Percentiles rank a stretch among this genome's conserved stretches.
Conservation (phyloP, 495 filamentous ascomycete genomes). For the Talaromyces proteolyticus region DNA sequence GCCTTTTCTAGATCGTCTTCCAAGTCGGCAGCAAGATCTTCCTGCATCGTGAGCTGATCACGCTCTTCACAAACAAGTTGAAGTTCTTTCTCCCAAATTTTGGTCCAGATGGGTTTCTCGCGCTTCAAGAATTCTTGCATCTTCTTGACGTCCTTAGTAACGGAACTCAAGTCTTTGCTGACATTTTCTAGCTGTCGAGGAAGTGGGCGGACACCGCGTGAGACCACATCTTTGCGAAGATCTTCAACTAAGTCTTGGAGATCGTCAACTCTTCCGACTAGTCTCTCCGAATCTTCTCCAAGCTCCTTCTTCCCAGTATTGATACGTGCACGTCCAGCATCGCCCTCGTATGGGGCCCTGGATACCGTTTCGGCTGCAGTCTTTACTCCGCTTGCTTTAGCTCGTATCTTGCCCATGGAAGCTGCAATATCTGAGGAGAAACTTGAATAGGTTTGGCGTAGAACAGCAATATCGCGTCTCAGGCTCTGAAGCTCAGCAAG, state of each 20-base stretch:
- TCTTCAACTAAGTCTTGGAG: constrained; percentile 95
- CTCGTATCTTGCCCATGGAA: constrained; percentile 76
- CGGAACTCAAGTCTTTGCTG: constrained; percentile 74
- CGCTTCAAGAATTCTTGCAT: constrained; percentile 86
- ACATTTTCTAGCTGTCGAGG: constrained; percentile 88
- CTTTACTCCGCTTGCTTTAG: constrained; percentile 77
- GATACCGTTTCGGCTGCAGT: constrained; percentile 60
- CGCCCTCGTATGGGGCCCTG: constrained; percentile 57
- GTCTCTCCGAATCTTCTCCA: constrained; percentile 73
- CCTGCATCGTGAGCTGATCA: constrained; percentile 88
- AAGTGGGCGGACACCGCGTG: constrained; percentile 83
- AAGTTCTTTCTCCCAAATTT: constrained; percentile 97
- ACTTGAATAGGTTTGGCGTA: constrained; percentile 88
- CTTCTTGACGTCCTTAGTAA: constrained; percentile 85
- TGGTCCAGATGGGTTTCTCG: constrained; percentile 95
- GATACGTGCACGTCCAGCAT: constrained; percentile 77
- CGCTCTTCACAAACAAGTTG: constrained; percentile 91
- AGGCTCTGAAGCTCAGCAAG: constrained; percentile 72
- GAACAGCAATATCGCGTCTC: constrained; percentile 83
- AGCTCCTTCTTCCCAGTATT: constrained; percentile 79
- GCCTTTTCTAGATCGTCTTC: constrained; percentile 95
- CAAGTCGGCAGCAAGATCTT: constrained; percentile 86
- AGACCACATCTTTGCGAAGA: constrained; percentile 93
- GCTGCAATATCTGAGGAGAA: constrained; percentile 82
- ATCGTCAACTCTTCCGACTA: constrained; percentile 89